Evolutionary conservation across 2,329 filamentous ascomycete species (phyloP), one percentile per base, ranked within the genome.

Genomic region (Daldinia sp.): DNA sequence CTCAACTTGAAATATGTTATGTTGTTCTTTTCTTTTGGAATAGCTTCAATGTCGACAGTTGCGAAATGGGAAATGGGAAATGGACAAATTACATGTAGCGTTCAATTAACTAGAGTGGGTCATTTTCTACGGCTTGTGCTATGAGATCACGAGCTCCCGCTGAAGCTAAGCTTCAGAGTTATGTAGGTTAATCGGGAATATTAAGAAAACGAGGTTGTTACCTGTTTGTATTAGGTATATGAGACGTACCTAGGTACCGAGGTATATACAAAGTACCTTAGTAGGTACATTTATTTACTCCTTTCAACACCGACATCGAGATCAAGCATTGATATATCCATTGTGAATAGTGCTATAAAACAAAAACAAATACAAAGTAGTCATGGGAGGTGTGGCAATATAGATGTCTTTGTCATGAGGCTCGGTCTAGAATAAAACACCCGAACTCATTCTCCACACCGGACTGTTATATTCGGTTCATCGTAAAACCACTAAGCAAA

Each of bases 401-500:
- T 12, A 28, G 6, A 56, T 66, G 65, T 72, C 73, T 75, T 74
- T 75, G 63, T 60, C 33, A n/a, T 28, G 4, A 37, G 18, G 50
- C 33, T 56, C 58, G 13, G 13, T 15, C 37, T 37, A 51, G 58
- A 70, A 59, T 57, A 68, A 56, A 10, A 63, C 37, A 33, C 42
- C 23, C 46, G 13, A 41, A 41, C 56, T 28, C 41, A 37, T 63
- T 61, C 61, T 67, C 50, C 57, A 39, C 58, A 42, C 50, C 60
- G 42, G 57, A 26, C 60, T 65, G 39, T 62, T 51, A 61, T 63
- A 41, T 57, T 66, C 57, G 50, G 57, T 65, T 44, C 63, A 48
- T 51, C 54, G 56, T 15, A 23, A 18, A 59, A 48, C 15, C 7
- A 26, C 26, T 33, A 63, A 51, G 46, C 30, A 58, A 62, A 65